Conservation (phyloP, 768 basidiomycete genomes). For the Hericium alpestre region DNA sequence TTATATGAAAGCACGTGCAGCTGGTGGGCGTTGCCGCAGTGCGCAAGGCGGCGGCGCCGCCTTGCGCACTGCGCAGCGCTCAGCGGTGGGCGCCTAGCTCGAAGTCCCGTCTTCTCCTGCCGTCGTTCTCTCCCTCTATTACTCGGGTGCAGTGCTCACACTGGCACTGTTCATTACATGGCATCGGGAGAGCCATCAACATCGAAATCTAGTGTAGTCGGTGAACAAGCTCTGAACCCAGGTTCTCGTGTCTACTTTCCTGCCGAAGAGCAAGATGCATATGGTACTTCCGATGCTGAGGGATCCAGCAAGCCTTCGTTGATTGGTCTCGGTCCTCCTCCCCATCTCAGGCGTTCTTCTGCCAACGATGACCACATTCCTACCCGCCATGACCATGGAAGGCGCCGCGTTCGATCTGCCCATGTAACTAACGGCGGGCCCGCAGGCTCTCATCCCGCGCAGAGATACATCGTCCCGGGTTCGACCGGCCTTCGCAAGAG, state of each 20-base stretch:
- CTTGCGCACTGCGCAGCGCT: no score
- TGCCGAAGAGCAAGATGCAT: slow-evolving; percentile 7
- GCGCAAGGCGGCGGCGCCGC: no score
- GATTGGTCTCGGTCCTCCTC: slow-evolving; percentile 20
- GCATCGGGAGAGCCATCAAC: no score
- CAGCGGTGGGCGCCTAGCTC: no score
- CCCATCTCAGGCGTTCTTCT: slow-evolving; percentile 10
- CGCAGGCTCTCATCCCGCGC: background rate
- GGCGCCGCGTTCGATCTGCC: slow-evolving; percentile 23
- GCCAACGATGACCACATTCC: slow-evolving; percentile 1
- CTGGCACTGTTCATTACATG: no score
- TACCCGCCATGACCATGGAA: slow-evolving; percentile 14
- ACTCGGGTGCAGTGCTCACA: no score
- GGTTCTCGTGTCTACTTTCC: slow-evolving; percentile 26
- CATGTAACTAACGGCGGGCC: slow-evolving; percentile 5
- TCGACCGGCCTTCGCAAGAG: slow-evolving; percentile 9
- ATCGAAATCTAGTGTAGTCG: no score
- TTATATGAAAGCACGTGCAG: no score
- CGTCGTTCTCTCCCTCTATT: no score
- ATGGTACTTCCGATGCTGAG: slow-evolving; percentile 3
- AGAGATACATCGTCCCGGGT: background rate
- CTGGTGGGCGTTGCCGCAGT: no score
- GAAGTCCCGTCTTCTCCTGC: no score
- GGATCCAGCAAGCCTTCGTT: slow-evolving; percentile 8
- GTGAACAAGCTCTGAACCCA: no score